Conservation (phyloP, 768 basidiomycete genomes). For the Myochromella boudieri region DNA sequence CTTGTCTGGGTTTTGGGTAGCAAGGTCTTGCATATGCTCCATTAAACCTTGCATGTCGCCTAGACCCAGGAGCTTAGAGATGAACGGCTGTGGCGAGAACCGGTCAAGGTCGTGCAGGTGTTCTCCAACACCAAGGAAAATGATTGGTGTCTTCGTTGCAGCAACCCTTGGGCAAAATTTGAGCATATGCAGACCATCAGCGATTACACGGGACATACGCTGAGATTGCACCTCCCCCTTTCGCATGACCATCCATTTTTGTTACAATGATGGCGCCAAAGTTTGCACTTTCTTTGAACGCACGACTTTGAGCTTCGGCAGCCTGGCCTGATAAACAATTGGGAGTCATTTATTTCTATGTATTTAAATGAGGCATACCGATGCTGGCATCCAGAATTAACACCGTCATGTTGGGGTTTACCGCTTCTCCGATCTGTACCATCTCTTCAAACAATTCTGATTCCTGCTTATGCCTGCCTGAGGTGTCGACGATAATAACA, state of each 20-base stretch:
- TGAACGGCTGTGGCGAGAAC: conserved; percentile 95
- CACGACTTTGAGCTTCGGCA: conserved; percentile 92
- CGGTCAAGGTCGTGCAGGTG: conserved; percentile 96
- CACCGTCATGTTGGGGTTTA: conserved; percentile 95
- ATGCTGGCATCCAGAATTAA: conserved; percentile 97
- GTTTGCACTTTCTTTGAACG: conserved; percentile 96
- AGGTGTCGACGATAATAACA: conserved; percentile 98
- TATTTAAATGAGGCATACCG: conserved; percentile 41
- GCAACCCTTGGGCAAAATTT: conserved; percentile 66
- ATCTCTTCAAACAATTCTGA: conserved; percentile 96
- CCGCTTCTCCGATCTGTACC: conserved; percentile 93
- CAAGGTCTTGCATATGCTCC: conserved; percentile 98
- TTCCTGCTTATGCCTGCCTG: conserved; percentile 96
- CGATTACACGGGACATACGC: conserved; percentile 64
- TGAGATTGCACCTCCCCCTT: conserved; percentile 98
- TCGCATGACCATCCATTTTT: conserved; percentile 99
- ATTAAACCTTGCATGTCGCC: conserved; percentile 97
- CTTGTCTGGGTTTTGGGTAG: conserved; percentile 90
- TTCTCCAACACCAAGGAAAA: conserved; percentile 97
- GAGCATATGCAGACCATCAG: neutral
- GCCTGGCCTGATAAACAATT: conserved; percentile 75
- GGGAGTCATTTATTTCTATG: conserved; percentile 1
- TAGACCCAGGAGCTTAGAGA: conserved; percentile 92
- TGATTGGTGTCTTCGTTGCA: conserved; percentile 98
- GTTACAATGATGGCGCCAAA: conserved; percentile 99